These are phyloP conservation scores for Bjerkandera adusta DNA, from an alignment of 1,284 basidiomycete species.

Conservation along the genomic window DNA sequence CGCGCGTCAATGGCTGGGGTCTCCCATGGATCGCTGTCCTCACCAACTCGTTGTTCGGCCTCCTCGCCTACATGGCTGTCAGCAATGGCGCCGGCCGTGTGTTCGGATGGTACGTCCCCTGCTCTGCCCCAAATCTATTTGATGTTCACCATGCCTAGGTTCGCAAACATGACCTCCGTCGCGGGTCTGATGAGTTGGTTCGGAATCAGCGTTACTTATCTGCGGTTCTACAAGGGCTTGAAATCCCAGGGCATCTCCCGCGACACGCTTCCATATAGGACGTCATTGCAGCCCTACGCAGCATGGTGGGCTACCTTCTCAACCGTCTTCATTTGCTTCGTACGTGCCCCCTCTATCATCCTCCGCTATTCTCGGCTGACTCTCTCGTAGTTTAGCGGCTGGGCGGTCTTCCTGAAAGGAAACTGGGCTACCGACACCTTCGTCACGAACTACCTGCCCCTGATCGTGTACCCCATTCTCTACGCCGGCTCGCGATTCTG, in stretches of 20 bases:
- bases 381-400: slow-evolving; percentile 62
- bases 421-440: slow-evolving; percentile 61
- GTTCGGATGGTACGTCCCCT: slow-evolving; percentile 42
- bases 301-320: slow-evolving; percentile 62
- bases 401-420: slow-evolving; percentile 71
- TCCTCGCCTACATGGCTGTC: slow-evolving; percentile 71
- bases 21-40: slow-evolving; percentile 74
- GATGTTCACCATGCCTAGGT: slow-evolving; percentile 46
- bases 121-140: neutral
- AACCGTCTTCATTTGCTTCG: slow-evolving; percentile 64
- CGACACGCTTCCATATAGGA: slow-evolving; percentile 61
- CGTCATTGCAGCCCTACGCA: slow-evolving; percentile 65
- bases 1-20: slow-evolving; percentile 64
- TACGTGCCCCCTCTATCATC: slow-evolving; percentile 37
- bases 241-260: slow-evolving; percentile 75
- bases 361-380: neutral
- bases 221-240: slow-evolving; percentile 77
- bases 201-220: slow-evolving; percentile 76
- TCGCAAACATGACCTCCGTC: slow-evolving; percentile 70
- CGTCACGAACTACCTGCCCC: slow-evolving; percentile 79
- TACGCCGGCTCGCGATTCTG: slow-evolving; percentile 59
- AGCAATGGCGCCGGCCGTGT: slow-evolving; percentile 60
- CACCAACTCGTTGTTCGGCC: slow-evolving; percentile 66
- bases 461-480: slow-evolving; percentile 71
- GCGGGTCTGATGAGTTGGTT: slow-evolving; percentile 81